Evolutionary conservation across 371 early-diverging fungal species (phyloP).

Genomic region (Massospora cicadina): DNA sequence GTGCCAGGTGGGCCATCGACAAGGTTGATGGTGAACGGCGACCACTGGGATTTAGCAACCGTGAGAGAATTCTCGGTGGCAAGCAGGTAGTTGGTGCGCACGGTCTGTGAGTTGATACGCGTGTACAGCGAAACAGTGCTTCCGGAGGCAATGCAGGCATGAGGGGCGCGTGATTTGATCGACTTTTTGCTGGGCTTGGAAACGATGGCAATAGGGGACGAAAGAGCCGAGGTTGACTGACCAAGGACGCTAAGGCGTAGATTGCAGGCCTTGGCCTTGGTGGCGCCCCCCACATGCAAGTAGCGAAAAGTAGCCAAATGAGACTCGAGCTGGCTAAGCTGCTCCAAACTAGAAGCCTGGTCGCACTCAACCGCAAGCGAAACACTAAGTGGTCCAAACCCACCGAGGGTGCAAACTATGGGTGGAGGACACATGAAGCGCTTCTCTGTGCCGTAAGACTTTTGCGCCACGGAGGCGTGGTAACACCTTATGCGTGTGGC

Average conservation of each 20-base stretch:
- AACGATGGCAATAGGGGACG: conserved; percentile 53
- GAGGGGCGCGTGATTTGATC: conserved; percentile 49
- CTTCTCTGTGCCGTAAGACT: conserved; percentile 77
- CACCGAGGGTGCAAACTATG: conserved; percentile 10
- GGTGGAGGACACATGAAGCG: conserved; percentile 74
- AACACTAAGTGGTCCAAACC: conserved; percentile 24
- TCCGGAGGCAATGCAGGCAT: conserved; percentile 46
- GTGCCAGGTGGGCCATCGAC: not conserved
- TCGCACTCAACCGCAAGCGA: conserved; percentile 35
- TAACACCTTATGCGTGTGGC: not conserved
- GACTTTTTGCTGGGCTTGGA: conserved; percentile 78
- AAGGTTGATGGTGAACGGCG: not conserved
- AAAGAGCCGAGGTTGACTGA: conserved; percentile 13
- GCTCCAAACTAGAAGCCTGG: conserved; percentile 29
- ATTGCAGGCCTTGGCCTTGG: conserved; percentile 56
- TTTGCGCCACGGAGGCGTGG: conserved; percentile 46
- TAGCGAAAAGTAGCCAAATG: conserved; percentile 35
- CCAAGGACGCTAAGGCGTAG: conserved; percentile 32
- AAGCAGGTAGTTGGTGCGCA: conserved; percentile 55
- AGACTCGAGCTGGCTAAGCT: conserved; percentile 29
- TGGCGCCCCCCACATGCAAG: conserved; percentile 55
- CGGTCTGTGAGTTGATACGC: conserved; percentile 51
- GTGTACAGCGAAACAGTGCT: conserved; percentile 21
- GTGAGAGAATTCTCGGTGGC: not conserved
- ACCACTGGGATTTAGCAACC: not conserved